Conservation (phyloP, 768 basidiomycete genomes). For the Aureoboletus auriporus region DNA sequence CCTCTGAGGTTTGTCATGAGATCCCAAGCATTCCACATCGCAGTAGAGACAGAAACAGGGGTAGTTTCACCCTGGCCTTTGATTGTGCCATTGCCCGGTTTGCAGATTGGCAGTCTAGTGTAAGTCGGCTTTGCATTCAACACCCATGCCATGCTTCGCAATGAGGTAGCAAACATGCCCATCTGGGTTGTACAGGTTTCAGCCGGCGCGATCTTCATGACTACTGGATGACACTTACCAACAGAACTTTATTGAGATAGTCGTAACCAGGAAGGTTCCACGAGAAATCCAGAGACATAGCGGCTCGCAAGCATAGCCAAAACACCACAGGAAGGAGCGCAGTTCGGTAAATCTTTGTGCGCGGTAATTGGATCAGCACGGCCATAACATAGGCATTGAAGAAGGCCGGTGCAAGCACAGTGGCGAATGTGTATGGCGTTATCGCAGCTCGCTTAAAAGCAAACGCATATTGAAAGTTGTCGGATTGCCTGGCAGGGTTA, state of each 20-base stretch:
- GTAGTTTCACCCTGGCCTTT: constrained; percentile 1
- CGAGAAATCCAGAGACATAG: constrained; percentile 25
- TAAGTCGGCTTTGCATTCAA: constrained; percentile 10
- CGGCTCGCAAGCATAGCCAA: constrained; percentile 41
- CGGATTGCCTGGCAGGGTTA: constrained; percentile 3
- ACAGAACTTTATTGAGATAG: constrained; percentile 21
- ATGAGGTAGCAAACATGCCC: constrained; percentile 17
- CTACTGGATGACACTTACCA: constrained; percentile 8
- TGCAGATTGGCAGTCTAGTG: constrained; percentile 8
- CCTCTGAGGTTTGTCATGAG: too few species aligned
- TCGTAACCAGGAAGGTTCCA: constrained; percentile 7
- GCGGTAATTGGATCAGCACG: constrained; percentile 46
- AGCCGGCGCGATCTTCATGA: not conserved
- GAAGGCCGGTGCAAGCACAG: constrained; percentile 38
- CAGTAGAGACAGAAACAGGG: not conserved
- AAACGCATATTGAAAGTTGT: constrained; percentile 10
- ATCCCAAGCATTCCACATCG: too few species aligned
- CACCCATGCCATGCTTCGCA: constrained; percentile 25
- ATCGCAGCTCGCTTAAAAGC: constrained; percentile 12
- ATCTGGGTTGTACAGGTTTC: constrained; percentile 12
- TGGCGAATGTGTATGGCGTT: constrained; percentile 29
- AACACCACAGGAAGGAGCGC: constrained; percentile 48
- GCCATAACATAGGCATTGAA: constrained; percentile 49
- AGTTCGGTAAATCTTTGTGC: constrained; percentile 39
- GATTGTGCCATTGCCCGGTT: not conserved